These are phyloP conservation scores for Sherardia arvensis DNA, from an alignment of 257 asterid genomes.

Conservation along the genomic window DNA sequence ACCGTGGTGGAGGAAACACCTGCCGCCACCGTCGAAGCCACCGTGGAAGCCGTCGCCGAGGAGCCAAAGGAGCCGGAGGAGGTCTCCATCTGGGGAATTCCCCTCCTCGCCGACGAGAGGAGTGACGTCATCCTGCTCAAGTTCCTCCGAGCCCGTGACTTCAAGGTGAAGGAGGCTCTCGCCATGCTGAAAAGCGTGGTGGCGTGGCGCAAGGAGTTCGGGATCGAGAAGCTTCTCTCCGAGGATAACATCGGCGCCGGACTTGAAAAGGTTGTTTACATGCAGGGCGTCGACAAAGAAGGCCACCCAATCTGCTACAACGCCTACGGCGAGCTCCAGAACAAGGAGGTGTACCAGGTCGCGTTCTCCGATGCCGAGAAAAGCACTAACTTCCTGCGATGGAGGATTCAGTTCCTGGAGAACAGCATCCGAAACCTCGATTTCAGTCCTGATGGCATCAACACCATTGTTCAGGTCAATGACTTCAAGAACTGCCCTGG, in stretches of 20 bases:
- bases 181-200: conserved; percentile 81
- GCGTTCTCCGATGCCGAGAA: conserved; percentile 85
- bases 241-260: conserved; percentile 39
- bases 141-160: conserved; percentile 80
- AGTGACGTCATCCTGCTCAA: conserved; percentile 80
- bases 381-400: conserved; percentile 55
- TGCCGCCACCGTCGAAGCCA: background rate
- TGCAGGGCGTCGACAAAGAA: conserved; percentile 75
- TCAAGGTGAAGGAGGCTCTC: conserved; percentile 83
- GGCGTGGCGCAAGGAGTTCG: conserved; percentile 74
- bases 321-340: conserved; percentile 80
- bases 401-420: conserved; percentile 77
- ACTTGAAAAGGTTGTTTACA: conserved; percentile 71
- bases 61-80: conserved; percentile 61
- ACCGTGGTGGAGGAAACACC: conserved; percentile 19
- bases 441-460: conserved; percentile 65
- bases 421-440: conserved; percentile 70
- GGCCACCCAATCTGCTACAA: conserved; percentile 86
- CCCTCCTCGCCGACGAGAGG: conserved; percentile 61
- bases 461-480: conserved; percentile 76
- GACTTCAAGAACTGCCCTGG: conserved; percentile 91
- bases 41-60: conserved; percentile 10
- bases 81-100: conserved; percentile 74
- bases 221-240: conserved; percentile 43
- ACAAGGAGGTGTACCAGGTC: conserved; percentile 70